Conservation (phyloP, 2,329 filamentous ascomycete genomes). For the Pseudogymnoascus sp. region DNA sequence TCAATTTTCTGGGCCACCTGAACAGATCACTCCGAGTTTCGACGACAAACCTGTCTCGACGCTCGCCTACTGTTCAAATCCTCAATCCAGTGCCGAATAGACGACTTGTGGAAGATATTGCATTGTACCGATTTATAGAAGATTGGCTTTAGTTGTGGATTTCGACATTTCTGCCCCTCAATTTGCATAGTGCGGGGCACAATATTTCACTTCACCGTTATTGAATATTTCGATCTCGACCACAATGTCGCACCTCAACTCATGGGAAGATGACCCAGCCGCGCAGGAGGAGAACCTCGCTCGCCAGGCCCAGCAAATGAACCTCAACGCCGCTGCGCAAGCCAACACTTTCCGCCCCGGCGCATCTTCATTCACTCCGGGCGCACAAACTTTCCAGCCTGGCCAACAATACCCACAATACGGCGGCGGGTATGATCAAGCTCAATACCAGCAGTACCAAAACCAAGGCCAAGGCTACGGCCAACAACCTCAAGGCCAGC, state of each 20-base stretch:
- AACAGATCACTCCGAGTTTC: constrained; percentile 1
- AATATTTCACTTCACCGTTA: constrained; percentile 5
- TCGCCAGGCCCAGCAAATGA: constrained; percentile 68
- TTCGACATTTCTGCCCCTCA: constrained; percentile 6
- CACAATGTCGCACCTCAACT: constrained; percentile 80
- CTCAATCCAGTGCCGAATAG: background rate
- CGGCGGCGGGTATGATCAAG: constrained; percentile 45
- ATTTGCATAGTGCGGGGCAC: constrained; percentile 8
- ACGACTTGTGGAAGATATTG: background rate
- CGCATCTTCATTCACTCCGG: constrained; percentile 64
- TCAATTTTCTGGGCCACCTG: constrained; percentile 7
- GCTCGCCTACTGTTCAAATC: background rate
- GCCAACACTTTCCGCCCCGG: constrained; percentile 54
- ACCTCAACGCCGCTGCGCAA: constrained; percentile 51
- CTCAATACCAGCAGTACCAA: constrained; percentile 48
- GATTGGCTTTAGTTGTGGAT: constrained; percentile 4
- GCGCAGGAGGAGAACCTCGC: constrained; percentile 70
- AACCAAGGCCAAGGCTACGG: constrained; percentile 45
- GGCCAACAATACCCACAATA: constrained; percentile 58
- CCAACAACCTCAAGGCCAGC: constrained; percentile 36
- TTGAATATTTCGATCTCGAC: constrained; percentile 12
- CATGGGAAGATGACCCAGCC: constrained; percentile 84
- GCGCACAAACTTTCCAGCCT: constrained; percentile 61
- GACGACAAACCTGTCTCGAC: background rate
- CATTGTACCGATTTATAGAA: background rate